Base-by-base conservation (phyloP, 2,329 filamentous ascomycete species). In the Tolypocladium cylindrosporum region DNA sequence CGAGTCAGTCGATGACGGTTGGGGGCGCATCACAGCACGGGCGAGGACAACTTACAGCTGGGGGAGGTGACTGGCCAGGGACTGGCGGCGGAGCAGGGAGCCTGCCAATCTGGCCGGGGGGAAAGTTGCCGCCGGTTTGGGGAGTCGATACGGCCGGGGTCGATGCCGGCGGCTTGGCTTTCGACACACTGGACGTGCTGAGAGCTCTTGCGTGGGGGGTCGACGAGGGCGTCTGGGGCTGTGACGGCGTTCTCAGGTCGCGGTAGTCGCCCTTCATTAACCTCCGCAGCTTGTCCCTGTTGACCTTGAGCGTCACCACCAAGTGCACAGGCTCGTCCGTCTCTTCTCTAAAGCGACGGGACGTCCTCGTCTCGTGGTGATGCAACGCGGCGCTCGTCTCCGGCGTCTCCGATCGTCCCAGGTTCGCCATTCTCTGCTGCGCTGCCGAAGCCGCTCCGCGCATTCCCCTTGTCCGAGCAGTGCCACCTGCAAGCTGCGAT, bases 331-430 rank as follows among this genome's bases (percentile, higher is more conserved):
- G 80, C 63, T 91, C 88, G 57, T 91, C 87, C 16, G 87, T 94
- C 63, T 93, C 91, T 68, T 97, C 92, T 54, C 90, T 83, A 61
- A 77, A 78, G 55, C 80, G 80, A 57, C 82, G 79, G 7, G 87
- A 86, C 9, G 82, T 85, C 65, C 91, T 79, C 1, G 88, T 83
- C 70, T 96, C 91, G 67, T 86, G 86, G 65, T 86, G 86, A 64
- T 86, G 87, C 63, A 76, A 62, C 36, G 71, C 67, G 41, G 81
- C 76, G 57, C 78, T 81, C 11, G 86, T 78, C 70, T 97, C 94
- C 3, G 94, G 94, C 0, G 94, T 97, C 69, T 92, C 90, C 39
- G 93, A 97, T 60, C 94, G 87, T 55, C 86, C 85, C 55, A 90
- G 70, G 62, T 90, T 88, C 41, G 87, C 87, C 84, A 97, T 93